These are phyloP conservation scores for Salvia miltiorrhiza DNA, from an alignment of 257 asterid species.

Conservation along the genomic window DNA sequence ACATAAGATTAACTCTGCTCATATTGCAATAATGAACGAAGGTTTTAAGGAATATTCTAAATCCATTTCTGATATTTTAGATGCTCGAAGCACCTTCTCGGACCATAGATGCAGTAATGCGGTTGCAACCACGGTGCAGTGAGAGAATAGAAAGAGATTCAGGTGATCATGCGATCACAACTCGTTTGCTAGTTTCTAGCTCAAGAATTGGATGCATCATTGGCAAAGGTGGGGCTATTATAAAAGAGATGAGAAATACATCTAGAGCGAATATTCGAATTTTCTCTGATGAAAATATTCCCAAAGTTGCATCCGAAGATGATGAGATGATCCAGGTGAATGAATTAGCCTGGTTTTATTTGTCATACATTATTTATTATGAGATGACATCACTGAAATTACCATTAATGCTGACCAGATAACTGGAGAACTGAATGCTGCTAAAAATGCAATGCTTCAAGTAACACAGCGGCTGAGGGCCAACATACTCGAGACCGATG, in stretches of 20 bases:
- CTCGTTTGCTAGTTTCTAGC: slow-evolving; percentile 72
- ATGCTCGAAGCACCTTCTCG: slow-evolving; percentile 73
- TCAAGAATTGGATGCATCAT: slow-evolving; percentile 82
- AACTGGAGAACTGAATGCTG: slow-evolving; percentile 67
- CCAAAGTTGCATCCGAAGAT: slow-evolving; percentile 78
- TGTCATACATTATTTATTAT: not conserved
- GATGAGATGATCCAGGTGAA: slow-evolving; percentile 92
- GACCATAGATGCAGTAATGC: slow-evolving; percentile 69
- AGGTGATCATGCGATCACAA: slow-evolving; percentile 50
- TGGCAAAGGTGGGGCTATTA: slow-evolving; percentile 86
- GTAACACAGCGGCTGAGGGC: slow-evolving; percentile 65
- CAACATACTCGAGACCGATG: slow-evolving; percentile 63
- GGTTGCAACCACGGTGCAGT: slow-evolving; percentile 83
- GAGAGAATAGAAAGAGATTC: slow-evolving; percentile 58
- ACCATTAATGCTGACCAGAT: slow-evolving; percentile 43
- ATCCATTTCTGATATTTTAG: slow-evolving; percentile 34
- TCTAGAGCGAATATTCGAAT: slow-evolving; percentile 80
- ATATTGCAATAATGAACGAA: not conserved
- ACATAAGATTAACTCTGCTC: not conserved
- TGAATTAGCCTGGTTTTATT: slow-evolving; percentile 5
- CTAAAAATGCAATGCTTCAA: slow-evolving; percentile 64
- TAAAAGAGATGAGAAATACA: slow-evolving; percentile 71
- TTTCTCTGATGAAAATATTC: slow-evolving; percentile 64
- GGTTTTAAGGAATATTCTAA: slow-evolving; percentile 7
- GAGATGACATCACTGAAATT: slow-evolving; percentile 6